A percentile compares a stretch with the other conserved stretches of the same genome.
phyloP scores from a whole-genome alignment of 1,139 yeast genomes.

The Geotrichum aggregatum region DNA sequence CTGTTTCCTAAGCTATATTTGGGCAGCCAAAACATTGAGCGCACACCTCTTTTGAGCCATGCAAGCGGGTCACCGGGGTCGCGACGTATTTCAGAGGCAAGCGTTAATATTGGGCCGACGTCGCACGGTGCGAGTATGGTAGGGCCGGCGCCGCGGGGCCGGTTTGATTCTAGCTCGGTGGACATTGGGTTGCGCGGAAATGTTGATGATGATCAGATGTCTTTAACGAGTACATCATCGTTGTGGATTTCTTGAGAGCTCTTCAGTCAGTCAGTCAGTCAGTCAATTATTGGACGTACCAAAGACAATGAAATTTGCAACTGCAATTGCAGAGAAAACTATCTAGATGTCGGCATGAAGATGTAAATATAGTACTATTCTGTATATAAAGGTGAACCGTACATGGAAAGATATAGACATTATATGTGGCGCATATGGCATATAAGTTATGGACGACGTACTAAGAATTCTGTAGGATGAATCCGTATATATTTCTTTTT shows the following conservation, averaged over 20 bases:
- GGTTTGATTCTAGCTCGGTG: constrained; percentile 13
- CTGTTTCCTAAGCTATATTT: constrained; percentile 10
- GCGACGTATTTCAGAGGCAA: constrained; percentile 1
- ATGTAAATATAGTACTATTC: too few relatives aligned
- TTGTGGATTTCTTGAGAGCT: constrained; percentile 12
- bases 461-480: too few relatives aligned
- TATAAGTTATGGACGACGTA: too few relatives aligned
- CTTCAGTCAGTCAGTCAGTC: neutral
- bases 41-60: constrained; percentile 9
- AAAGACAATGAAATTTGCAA: neutral
- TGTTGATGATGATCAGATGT: constrained; percentile 10
- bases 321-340: too few relatives aligned
- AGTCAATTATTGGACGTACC: neutral
- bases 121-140: neutral
- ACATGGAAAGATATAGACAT: too few relatives aligned
- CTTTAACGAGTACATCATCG: constrained; percentile 6
- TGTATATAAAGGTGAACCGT: too few relatives aligned
- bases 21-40: constrained; percentile 5
- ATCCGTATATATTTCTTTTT: too few relatives aligned
- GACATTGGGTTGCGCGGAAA: constrained; percentile 5
- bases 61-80: neutral
- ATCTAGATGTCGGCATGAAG: too few relatives aligned
- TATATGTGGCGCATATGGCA: too few relatives aligned
- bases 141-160: constrained; percentile 1
- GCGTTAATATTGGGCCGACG: too few relatives aligned